These are phyloP conservation scores for Annona cherimola DNA, from an alignment of 164 flowering plant species.

Conservation along the genomic window DNA sequence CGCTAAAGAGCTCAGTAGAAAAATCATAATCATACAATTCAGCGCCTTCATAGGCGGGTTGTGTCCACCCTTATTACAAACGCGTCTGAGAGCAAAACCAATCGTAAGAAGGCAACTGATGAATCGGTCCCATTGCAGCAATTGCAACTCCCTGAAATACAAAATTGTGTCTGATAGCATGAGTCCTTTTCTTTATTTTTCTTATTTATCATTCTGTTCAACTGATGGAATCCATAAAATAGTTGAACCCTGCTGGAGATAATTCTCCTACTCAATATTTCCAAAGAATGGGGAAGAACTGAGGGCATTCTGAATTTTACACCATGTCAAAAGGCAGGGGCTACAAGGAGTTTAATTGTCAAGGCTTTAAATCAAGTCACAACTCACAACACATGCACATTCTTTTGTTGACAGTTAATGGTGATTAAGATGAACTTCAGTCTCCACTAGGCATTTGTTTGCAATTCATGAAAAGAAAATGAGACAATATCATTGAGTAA, in stretches of 20 bases:
- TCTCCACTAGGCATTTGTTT: not conserved
- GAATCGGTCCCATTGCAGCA: constrained; percentile 72
- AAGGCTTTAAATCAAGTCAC: not conserved
- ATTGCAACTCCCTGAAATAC: constrained; percentile 63
- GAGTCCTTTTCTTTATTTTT: not conserved
- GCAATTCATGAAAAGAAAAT: not conserved
- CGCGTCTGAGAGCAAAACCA: constrained; percentile 51
- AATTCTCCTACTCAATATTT: not conserved
- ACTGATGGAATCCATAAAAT: not conserved
- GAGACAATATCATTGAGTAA: not conserved
- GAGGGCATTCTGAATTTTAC: not conserved
- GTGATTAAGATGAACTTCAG: not conserved
- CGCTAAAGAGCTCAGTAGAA: too few species aligned
- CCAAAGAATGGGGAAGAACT: too few species aligned
- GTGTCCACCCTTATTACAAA: constrained; percentile 1
- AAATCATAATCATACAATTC: too few species aligned
- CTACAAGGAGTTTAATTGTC: not conserved
- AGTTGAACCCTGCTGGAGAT: too few species aligned
- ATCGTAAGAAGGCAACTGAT: constrained; percentile 67
- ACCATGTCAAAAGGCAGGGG: not conserved
- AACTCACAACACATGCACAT: not conserved
- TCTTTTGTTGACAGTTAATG: too few species aligned
- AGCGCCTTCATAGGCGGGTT: too few species aligned
- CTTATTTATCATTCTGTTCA: not conserved
- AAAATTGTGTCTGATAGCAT: not conserved